Conservation (phyloP, 73 alveolate species). For the Breviolum minutum region DNA sequence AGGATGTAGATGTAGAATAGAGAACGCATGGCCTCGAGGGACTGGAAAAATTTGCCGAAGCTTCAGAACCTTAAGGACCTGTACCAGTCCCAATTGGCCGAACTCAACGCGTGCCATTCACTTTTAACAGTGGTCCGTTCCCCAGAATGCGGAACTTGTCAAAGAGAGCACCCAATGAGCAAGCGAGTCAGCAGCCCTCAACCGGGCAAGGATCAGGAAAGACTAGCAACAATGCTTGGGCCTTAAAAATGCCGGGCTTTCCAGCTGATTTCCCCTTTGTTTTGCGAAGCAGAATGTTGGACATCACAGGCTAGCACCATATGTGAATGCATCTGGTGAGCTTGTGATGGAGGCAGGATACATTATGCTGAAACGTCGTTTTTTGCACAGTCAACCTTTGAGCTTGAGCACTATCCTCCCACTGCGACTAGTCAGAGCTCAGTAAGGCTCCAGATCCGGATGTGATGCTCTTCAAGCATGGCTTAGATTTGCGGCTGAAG, state of each 20-base stretch:
- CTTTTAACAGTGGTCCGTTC: conserved; percentile 44
- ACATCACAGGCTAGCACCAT: conserved; percentile 61
- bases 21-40: background rate
- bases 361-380: background rate
- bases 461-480: conserved; percentile 93
- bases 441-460: conserved; percentile 82
- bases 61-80: conserved; percentile 37
- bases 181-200: background rate
- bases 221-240: conserved; percentile 77
- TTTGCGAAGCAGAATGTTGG: background rate
- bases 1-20: too few species aligned
- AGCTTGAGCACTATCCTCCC: background rate
- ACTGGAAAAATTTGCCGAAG: background rate
- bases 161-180: background rate
- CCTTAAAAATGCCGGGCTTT: background rate
- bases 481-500: conserved; percentile 84
- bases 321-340: conserved; percentile 93
- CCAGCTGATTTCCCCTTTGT: background rate
- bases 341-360: conserved; percentile 76
- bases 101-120: conserved; percentile 93
- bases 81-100: conserved; percentile 91
- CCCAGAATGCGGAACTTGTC: background rate
- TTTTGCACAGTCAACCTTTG: too few species aligned
- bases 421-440: background rate
- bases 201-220: conserved; percentile 65